Percentiles rank a stretch among this genome's conserved stretches.
These are phyloP conservation scores for Catenaria anguillulae DNA, from an alignment of 371 early-diverging fungal species.

Conservation along the genomic window DNA sequence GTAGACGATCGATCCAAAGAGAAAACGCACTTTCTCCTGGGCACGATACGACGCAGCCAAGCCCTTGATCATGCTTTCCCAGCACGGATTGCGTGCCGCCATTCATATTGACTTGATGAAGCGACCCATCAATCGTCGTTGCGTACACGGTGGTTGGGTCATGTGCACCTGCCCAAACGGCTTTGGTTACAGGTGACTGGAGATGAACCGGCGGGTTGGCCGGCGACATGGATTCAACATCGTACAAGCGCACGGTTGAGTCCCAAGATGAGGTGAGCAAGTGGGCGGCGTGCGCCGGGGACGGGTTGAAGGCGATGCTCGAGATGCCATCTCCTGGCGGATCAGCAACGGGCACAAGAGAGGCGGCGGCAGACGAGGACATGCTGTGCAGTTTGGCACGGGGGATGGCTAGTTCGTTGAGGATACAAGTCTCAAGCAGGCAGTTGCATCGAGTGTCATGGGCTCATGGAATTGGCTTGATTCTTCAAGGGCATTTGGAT, in stretches of 20 bases:
- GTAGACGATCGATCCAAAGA: conserved; percentile 10
- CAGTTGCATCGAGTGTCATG: too few species aligned
- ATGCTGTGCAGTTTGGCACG: too few species aligned
- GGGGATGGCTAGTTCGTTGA: too few species aligned
- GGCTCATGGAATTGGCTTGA: too few species aligned
- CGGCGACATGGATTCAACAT: conserved; percentile 44
- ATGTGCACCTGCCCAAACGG: conserved; percentile 44
- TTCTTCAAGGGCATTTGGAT: too few species aligned
- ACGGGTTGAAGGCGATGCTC: conserved; percentile 48
- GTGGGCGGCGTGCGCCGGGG: conserved; percentile 37
- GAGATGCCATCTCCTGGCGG: conserved; percentile 82
- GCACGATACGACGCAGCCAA: conserved; percentile 21
- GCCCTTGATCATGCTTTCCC: conserved; percentile 30
- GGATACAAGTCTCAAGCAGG: too few species aligned
- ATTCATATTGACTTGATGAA: conserved; percentile 46
- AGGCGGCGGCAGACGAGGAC: too few species aligned
- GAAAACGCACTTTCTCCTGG: too few species aligned
- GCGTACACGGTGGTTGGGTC: conserved; percentile 38
- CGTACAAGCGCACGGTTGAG: conserved; percentile 64
- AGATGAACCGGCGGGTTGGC: conserved; percentile 29
- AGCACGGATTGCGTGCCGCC: conserved; percentile 31
- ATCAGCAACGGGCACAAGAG: too few species aligned
- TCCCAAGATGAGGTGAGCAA: conserved; percentile 83
- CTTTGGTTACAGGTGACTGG: conserved; percentile 55
- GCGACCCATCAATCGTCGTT: conserved; percentile 40